Percentiles rank a stretch among this genome's conserved stretches.
These are phyloP conservation scores for Eleusine coracana DNA, from an alignment of 176 grass and related monocot genomes.

Conservation along the genomic window DNA sequence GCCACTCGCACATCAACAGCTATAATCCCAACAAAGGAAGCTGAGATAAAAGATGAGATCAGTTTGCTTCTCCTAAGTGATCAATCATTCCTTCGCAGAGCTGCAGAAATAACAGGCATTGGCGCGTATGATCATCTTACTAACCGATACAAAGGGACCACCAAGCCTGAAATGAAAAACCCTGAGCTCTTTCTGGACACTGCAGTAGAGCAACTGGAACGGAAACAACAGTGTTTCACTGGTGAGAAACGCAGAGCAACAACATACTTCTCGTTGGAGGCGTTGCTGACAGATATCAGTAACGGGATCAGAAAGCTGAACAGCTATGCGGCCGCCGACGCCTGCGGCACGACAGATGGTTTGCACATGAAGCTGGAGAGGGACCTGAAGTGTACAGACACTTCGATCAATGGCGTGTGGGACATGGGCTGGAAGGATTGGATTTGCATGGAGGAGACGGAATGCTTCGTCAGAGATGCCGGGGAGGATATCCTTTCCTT, in stretches of 20 bases:
- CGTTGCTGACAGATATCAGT: slow-evolving; percentile 50
- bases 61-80: slow-evolving; percentile 60
- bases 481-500: slow-evolving; percentile 48
- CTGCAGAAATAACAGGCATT: slow-evolving; percentile 37
- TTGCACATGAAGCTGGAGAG: slow-evolving; percentile 70
- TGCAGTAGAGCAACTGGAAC: slow-evolving; percentile 58
- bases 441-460: slow-evolving; percentile 66
- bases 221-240: slow-evolving; percentile 43
- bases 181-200: slow-evolving; percentile 51
- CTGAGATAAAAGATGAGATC: slow-evolving; percentile 54
- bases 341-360: slow-evolving; percentile 37
- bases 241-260: slow-evolving; percentile 22
- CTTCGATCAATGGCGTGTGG: slow-evolving; percentile 56
- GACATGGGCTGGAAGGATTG: slow-evolving; percentile 70
- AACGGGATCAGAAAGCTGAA: slow-evolving; percentile 43
- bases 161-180: slow-evolving; percentile 25
- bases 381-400: slow-evolving; percentile 55
- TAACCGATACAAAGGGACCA: slow-evolving; percentile 11
- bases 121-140: not conserved
- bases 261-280: slow-evolving; percentile 49
- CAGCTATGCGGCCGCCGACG: slow-evolving; percentile 25
- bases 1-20: not conserved
- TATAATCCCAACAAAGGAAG: slow-evolving; percentile 26
- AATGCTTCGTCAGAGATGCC: slow-evolving; percentile 44
- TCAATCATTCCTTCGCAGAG: slow-evolving; percentile 43